These are phyloP conservation scores for Periconia macrospinosa DNA, from an alignment of 2,329 filamentous ascomycete species.

Conservation along the genomic window DNA sequence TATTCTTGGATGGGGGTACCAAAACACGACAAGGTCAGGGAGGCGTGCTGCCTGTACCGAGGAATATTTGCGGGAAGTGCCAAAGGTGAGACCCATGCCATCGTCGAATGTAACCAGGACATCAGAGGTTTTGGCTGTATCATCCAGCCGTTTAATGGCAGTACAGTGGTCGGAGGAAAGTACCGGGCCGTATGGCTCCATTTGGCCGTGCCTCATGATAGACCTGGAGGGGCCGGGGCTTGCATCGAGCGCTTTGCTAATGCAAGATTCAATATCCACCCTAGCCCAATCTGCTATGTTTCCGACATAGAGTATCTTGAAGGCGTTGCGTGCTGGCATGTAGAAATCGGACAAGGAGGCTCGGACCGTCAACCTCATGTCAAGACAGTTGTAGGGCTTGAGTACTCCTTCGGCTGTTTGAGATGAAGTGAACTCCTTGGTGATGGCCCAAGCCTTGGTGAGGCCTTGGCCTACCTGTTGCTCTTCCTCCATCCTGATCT, in stretches of 20 bases:
- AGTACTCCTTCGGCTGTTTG: conserved; percentile 18
- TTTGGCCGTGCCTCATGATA: conserved; percentile 37
- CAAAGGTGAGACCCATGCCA: conserved; percentile 26
- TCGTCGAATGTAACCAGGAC: conserved; percentile 25
- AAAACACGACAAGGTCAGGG: conserved; percentile 39
- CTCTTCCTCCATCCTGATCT: conserved; percentile 31
- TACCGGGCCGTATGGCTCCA: conserved; percentile 34
- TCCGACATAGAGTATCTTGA: conserved; percentile 38
- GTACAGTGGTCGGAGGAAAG: conserved; percentile 33
- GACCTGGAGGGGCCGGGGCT: conserved; percentile 36
- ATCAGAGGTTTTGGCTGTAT: conserved; percentile 9
- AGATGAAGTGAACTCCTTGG: conserved; percentile 20
- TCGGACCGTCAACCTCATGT: conserved; percentile 32
- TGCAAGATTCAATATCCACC: conserved; percentile 29
- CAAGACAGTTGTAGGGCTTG: conserved; percentile 24
- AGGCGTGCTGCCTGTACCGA: conserved; percentile 7
- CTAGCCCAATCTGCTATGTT: conserved; percentile 33
- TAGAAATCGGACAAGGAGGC: conserved; percentile 27
- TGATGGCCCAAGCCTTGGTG: conserved; percentile 21
- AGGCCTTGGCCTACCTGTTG: conserved; percentile 9
- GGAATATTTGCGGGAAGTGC: conserved; percentile 5
- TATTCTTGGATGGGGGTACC: conserved; percentile 21
- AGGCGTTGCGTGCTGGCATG: conserved; percentile 29
- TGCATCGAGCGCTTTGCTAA: conserved; percentile 35
- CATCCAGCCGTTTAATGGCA: conserved; percentile 13